Evolutionary conservation across 208 protist species (phyloP).

Genomic region (Trypanosoma cruzi): DNA sequence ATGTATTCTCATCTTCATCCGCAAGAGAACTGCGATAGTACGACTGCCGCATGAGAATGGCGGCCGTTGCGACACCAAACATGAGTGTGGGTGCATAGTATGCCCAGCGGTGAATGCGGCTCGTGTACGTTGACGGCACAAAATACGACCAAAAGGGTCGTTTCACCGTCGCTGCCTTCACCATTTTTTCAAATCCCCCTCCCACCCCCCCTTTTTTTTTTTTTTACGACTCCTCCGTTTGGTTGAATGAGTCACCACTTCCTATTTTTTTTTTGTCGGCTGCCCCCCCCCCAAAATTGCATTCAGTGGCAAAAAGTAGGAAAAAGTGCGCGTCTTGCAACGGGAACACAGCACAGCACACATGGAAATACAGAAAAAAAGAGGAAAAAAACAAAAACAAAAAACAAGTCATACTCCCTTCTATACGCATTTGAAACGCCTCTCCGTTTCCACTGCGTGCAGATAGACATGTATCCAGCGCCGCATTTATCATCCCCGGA

Average conservation of each 20-base stretch:
- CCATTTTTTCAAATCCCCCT: constrained; percentile 23
- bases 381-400: background rate
- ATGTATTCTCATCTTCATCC: constrained; percentile 81
- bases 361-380: background rate
- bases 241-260: background rate
- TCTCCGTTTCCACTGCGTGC: background rate
- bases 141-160: constrained; percentile 80
- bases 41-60: constrained; percentile 86
- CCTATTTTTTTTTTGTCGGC: background rate
- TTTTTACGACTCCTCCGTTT: background rate
- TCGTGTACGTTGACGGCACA: constrained; percentile 73
- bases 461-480: too few species aligned
- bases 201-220: constrained; percentile 17
- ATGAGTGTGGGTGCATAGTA: constrained; percentile 74
- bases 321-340: background rate
- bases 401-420: background rate
- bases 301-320: background rate
- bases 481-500: too few species aligned
- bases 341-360: background rate
- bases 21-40: constrained; percentile 81
- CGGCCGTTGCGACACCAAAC: constrained; percentile 65
- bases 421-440: background rate
- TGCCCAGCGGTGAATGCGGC: constrained; percentile 62
- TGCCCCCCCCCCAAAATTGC: background rate
- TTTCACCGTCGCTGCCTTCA: constrained; percentile 49